Percentiles rank a stretch among this genome's conserved stretches.
These are phyloP conservation scores for Gloeophyllum trabeum DNA, from an alignment of 768 basidiomycete genomes.

Conservation along the genomic window DNA sequence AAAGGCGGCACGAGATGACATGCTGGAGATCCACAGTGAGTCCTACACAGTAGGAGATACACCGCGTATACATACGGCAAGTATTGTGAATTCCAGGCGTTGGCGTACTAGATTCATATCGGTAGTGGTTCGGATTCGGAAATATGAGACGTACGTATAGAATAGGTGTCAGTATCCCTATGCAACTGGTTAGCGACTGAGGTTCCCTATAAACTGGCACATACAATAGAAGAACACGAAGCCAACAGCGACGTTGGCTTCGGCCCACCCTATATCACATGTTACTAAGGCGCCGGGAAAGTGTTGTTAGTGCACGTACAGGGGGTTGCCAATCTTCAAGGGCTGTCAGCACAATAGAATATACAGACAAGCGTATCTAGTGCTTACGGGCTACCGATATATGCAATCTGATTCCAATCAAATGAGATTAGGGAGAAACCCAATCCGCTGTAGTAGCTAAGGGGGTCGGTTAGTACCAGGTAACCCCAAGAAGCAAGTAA, in stretches of 20 bases:
- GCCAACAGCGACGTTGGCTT: slow-evolving; percentile 20
- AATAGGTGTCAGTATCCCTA: slow-evolving; percentile 40
- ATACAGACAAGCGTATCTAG: background rate
- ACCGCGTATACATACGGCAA: slow-evolving; percentile 32
- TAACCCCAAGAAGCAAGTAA: background rate
- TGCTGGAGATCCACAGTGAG: slow-evolving; percentile 6
- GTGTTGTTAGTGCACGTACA: slow-evolving; percentile 1
- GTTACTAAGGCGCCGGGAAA: no score
- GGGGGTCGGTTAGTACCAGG: slow-evolving; percentile 1
- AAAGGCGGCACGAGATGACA: slow-evolving; percentile 26
- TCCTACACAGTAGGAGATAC: background rate
- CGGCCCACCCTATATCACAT: slow-evolving; percentile 15
- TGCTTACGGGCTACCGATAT: slow-evolving; percentile 50
- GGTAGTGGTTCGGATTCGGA: background rate
- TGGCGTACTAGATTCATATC: slow-evolving; percentile 20
- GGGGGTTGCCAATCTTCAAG: slow-evolving; percentile 27
- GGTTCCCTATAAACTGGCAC: background rate
- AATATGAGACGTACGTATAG: slow-evolving; percentile 25
- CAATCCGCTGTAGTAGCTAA: slow-evolving; percentile 34
- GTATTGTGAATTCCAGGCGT: slow-evolving; percentile 47
- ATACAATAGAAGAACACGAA: slow-evolving; percentile 32
- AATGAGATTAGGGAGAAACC: slow-evolving; percentile 44
- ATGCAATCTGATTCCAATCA: slow-evolving; percentile 63
- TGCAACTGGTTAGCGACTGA: background rate
- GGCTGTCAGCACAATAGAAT: slow-evolving; percentile 10